A percentile compares a stretch with the other conserved stretches of the same genome.
phyloP scores from a whole-genome alignment of 2,329 filamentous ascomycete genomes.

The Blumeriella jaapii region DNA sequence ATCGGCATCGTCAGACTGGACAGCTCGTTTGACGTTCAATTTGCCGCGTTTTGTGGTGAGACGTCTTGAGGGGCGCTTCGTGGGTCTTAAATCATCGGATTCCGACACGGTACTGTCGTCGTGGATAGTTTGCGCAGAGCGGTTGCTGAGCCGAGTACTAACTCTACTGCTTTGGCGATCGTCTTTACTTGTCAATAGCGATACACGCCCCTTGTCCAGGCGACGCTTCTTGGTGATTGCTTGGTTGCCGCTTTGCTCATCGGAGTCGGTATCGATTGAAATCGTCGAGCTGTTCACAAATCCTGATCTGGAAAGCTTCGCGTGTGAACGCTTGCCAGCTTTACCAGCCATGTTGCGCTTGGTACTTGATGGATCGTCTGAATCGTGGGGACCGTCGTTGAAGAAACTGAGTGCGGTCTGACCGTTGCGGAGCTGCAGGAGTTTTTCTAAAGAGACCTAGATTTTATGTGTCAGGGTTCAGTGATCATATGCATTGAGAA shows the following conservation, averaged over 20 bases:
- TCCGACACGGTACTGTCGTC: slow-evolving; percentile 12
- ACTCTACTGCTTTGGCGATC: slow-evolving; percentile 13
- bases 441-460: slow-evolving; percentile 35
- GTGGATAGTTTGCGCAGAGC: slow-evolving; percentile 7
- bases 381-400: slow-evolving; percentile 16
- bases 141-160: slow-evolving; percentile 6
- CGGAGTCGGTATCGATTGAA: slow-evolving; percentile 14
- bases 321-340: slow-evolving; percentile 18
- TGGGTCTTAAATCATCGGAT: slow-evolving; percentile 2
- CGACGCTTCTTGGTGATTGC: slow-evolving; percentile 18
- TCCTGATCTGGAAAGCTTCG: slow-evolving; percentile 7
- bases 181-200: slow-evolving; percentile 10
- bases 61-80: slow-evolving; percentile 2
- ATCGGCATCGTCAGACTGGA: slow-evolving; percentile 13
- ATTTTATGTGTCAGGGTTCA: not conserved
- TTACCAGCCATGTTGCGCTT: slow-evolving; percentile 11
- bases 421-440: slow-evolving; percentile 36
- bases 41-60: not conserved
- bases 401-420: slow-evolving; percentile 33
- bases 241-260: slow-evolving; percentile 11
- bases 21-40: slow-evolving; percentile 2
- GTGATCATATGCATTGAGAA: not conserved
- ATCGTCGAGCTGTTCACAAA: slow-evolving; percentile 16
- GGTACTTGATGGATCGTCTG: slow-evolving; percentile 8
- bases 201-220: slow-evolving; percentile 13